phyloP scores from a whole-genome alignment of 73 alveolate species.

The Tetrahymena malaccensis region DNA sequence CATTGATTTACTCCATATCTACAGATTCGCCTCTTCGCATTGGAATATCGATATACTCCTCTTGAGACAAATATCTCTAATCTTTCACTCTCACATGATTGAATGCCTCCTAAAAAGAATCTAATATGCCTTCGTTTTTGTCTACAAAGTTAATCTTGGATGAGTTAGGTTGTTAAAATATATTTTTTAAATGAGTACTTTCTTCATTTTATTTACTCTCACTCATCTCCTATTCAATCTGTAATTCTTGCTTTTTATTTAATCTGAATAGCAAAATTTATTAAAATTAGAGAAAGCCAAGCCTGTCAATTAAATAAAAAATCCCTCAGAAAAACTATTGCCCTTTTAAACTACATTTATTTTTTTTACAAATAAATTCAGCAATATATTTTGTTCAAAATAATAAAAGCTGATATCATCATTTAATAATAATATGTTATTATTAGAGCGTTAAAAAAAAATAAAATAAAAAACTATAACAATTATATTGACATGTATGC shows the following conservation, averaged over 20 bases:
- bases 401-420: too few relatives aligned
- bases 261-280: neutral
- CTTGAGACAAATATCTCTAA: neutral
- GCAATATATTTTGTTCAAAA: neutral
- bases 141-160: neutral
- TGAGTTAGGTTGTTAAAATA: neutral
- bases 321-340: neutral
- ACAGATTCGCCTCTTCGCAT: neutral
- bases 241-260: neutral
- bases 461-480: too few relatives aligned
- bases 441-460: too few relatives aligned
- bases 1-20: neutral
- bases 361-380: neutral
- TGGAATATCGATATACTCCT: neutral
- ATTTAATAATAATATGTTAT: too few relatives aligned
- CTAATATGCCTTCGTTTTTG: neutral
- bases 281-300: neutral
- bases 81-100: neutral
- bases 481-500: too few relatives aligned
- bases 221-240: too few relatives aligned
- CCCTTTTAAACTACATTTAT: neutral
- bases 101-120: neutral
- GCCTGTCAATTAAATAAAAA: neutral
- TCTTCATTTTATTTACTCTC: neutral
- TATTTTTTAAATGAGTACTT: neutral